phyloP scores from a whole-genome alignment of 768 basidiomycete species.

The Amanita molliuscula region DNA sequence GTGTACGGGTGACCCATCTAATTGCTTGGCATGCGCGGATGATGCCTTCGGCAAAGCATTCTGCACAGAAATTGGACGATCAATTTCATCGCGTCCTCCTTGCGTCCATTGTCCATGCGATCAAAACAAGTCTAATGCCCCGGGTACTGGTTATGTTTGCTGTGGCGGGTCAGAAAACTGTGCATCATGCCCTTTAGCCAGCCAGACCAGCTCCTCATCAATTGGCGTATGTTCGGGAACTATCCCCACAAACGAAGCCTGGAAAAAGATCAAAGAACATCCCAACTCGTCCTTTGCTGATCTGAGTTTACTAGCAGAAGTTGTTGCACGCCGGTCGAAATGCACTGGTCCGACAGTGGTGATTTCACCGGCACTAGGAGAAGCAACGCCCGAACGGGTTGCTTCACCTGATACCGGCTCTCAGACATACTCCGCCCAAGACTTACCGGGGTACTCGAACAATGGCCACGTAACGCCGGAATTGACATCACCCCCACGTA shows the following conservation, averaged over 20 bases:
- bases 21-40: slow-evolving; percentile 78
- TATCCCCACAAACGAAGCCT: slow-evolving; percentile 75
- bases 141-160: slow-evolving; percentile 5
- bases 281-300: slow-evolving; percentile 84
- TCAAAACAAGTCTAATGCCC: slow-evolving; percentile 7
- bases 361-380: slow-evolving; percentile 40
- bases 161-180: slow-evolving; percentile 16
- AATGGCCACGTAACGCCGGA: slow-evolving; percentile 21
- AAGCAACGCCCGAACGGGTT: slow-evolving; percentile 36
- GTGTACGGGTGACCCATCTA: slow-evolving; percentile 82
- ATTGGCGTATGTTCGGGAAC: slow-evolving; percentile 28
- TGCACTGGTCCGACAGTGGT: slow-evolving; percentile 64
- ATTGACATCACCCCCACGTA: slow-evolving; percentile 26
- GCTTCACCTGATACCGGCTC: slow-evolving; percentile 18
- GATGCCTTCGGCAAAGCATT: slow-evolving; percentile 86
- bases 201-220: slow-evolving; percentile 10
- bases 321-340: slow-evolving; percentile 74
- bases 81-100: slow-evolving; percentile 38
- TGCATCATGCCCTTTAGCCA: slow-evolving; percentile 13
- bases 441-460: slow-evolving; percentile 36
- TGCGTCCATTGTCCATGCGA: slow-evolving; percentile 48
- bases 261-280: slow-evolving; percentile 78
- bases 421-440: slow-evolving; percentile 2
- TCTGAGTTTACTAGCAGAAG: slow-evolving; percentile 75
- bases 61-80: slow-evolving; percentile 63